A percentile compares a stretch with the other conserved stretches of the same genome.
Evolutionary conservation across 371 early-diverging fungal genomes (phyloP).

Genomic region (Globomyces sp.): DNA sequence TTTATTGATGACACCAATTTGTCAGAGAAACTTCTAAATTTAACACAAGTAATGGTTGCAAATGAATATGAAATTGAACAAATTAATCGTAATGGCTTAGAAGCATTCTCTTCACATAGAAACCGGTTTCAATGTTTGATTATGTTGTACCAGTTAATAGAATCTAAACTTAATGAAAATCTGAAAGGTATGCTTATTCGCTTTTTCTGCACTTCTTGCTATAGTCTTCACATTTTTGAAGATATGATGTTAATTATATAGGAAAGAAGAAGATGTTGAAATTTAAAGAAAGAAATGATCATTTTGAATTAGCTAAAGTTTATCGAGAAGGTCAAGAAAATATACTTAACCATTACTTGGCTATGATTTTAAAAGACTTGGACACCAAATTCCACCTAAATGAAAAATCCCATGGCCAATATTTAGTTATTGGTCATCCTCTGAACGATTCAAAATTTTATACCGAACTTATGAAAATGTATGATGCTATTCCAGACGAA

Average conservation of each 20-base stretch:
- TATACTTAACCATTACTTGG: conserved; percentile 6
- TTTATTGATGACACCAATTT: conserved; percentile 29
- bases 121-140: background rate
- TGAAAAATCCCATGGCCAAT: too few relatives aligned
- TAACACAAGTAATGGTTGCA: conserved; percentile 29
- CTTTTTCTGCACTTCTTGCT: background rate
- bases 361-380: background rate
- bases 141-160: conserved; percentile 3
- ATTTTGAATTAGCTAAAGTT: conserved; percentile 1
- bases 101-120: background rate
- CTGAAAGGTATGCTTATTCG: background rate
- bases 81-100: background rate
- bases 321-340: conserved; percentile 10
- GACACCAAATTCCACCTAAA: background rate
- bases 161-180: background rate
- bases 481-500: background rate
- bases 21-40: conserved; percentile 12
- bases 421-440: background rate
- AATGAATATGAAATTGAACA: conserved; percentile 25
- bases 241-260: background rate
- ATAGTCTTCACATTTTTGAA: too few relatives aligned
- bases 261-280: background rate
- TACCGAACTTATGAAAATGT: background rate
- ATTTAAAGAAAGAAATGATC: background rate
- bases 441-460: background rate